Evolutionary conservation across 2,329 filamentous ascomycete species (phyloP), one percentile per base, ranked within the genome.

Genomic region (Immersiporthe knoxdaviesiana): DNA sequence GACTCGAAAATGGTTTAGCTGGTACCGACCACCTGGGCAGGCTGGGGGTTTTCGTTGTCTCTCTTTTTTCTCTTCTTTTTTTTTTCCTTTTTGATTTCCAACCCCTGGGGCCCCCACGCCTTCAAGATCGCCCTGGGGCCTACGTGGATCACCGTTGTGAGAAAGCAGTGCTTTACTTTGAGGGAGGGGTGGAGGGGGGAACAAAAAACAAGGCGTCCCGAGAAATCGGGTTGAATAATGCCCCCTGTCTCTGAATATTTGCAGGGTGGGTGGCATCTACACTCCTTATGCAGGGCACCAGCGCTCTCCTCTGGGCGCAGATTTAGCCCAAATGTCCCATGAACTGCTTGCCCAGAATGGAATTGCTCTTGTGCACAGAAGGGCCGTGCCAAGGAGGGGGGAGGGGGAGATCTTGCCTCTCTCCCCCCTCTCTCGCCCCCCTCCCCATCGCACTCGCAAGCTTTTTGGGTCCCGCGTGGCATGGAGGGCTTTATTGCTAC

Each of bases 331-430:
- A 27, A 54, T 64, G 14, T 56, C 41, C 41, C 32, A 66, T 68
- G 67, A 63, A 58, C 50, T 62, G 66, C 69, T 68, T 66, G 56
- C 63, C 58, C 69, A 69, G 65, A 64, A 58, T 47, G 47, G 67
- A 63, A 54, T 37, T 4, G 27, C 44, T 67, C 41, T 69, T 27
- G 24, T 39, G 59, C 64, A 64, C 65, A 39, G 35, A 44, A n/a
- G 54, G 65, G 65, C 65, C 52, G 60, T 68, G 69, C 69, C 39
- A 69, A 47, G 39, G 54, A 58, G 58, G 44, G 24, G 44, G 24
- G 41, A 24, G 32, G 39, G n/a, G 58, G 58, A 60, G 52, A 64
- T 37, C 11, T 59, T 32, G n/a, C 21, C 3, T 35, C n/a, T n/a
- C n/a, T n/a, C n/a, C n/a, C n/a, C n/a, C n/a, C n/a, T n/a, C n/a